These are phyloP conservation scores for Trichoderma brevicompactum DNA, from an alignment of 2,329 filamentous ascomycete genomes.

Conservation along the genomic window DNA sequence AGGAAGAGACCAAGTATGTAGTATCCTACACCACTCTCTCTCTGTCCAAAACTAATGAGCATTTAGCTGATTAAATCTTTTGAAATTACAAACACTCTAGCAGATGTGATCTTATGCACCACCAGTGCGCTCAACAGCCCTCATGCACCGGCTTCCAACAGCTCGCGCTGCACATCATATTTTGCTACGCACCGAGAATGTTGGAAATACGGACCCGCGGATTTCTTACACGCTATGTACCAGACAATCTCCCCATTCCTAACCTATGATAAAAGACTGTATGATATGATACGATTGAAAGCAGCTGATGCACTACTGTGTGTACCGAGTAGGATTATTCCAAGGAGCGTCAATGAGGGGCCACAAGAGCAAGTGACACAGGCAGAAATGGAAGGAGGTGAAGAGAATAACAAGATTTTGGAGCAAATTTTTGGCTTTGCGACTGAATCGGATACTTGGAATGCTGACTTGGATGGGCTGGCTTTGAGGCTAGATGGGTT, in stretches of 20 bases:
- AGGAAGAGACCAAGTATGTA: constrained; percentile 24
- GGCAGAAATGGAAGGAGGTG: background rate
- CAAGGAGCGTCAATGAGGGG: background rate
- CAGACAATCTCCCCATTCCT: constrained; percentile 24
- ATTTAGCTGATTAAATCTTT: constrained; percentile 23
- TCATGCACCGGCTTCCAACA: background rate
- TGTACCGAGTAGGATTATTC: constrained; percentile 19
- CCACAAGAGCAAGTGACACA: background rate
- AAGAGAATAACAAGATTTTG: background rate
- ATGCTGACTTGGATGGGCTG: background rate
- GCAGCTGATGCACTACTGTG: constrained; percentile 20
- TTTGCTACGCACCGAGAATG: background rate
- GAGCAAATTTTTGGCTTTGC: background rate
- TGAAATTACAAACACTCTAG: constrained; percentile 27
- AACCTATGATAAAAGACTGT: constrained; percentile 13
- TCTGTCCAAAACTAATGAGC: background rate
- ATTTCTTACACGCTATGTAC: constrained; percentile 23
- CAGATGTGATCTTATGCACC: constrained; percentile 26
- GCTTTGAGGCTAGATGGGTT: background rate
- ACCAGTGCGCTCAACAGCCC: background rate
- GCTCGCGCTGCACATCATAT: background rate
- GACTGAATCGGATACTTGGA: background rate
- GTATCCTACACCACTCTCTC: too few species aligned
- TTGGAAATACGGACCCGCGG: constrained; percentile 22
- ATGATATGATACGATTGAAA: constrained; percentile 25